Evolutionary conservation across 352 stramenopile genomes (phyloP).

Genomic region (Blastocystis sp.): DNA sequence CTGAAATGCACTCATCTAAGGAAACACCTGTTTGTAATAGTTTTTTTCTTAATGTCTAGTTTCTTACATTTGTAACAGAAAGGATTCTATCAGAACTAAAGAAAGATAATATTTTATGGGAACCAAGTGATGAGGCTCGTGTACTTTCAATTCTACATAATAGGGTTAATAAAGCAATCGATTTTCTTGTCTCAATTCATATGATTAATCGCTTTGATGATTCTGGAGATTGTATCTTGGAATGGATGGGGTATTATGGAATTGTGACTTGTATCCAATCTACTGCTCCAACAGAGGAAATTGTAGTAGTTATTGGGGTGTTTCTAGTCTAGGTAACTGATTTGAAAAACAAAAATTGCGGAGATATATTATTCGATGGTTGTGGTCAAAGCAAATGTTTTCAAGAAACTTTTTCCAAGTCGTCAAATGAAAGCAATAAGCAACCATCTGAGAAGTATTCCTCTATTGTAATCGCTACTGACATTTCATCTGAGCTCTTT

Average conservation of each 20-base stretch:
- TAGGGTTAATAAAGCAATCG: background rate
- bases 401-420: background rate
- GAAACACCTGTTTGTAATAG: background rate
- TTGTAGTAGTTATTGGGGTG: no score
- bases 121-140: background rate
- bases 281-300: background rate
- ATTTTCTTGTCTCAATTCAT: background rate
- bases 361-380: no score
- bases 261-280: background rate
- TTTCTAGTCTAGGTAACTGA: no score
- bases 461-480: conserved; percentile 13
- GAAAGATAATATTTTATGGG: background rate
- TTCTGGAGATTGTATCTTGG: background rate
- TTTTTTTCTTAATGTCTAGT: background rate
- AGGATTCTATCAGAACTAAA: background rate
- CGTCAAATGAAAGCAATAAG: background rate
- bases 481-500: background rate
- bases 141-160: background rate
- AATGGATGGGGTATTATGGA: background rate
- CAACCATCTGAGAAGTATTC: background rate
- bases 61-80: background rate
- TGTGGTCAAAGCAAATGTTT: background rate
- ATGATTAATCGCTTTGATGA: background rate
- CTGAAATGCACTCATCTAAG: background rate
- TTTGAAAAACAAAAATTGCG: no score